Percentiles rank a stretch among this genome's conserved stretches.
Evolutionary conservation across 495 filamentous ascomycete genomes (phyloP).

Genomic region (Sordaria brevicollis): DNA sequence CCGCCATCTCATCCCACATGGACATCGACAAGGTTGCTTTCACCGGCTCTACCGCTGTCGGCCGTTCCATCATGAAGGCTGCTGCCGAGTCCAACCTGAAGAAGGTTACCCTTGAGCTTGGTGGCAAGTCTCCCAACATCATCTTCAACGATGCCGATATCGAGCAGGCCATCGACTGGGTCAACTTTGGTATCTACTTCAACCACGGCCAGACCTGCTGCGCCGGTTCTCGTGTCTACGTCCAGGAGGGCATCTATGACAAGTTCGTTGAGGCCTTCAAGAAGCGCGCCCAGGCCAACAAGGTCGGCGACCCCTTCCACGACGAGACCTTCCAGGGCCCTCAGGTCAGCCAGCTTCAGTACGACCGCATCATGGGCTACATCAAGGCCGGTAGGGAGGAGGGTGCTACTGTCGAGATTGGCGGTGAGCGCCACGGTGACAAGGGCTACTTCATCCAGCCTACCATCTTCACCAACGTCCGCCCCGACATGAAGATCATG

Average conservation of each 20-base stretch:
- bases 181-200: slow-evolving; percentile 98
- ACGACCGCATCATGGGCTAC: slow-evolving; percentile 96
- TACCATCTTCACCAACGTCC: slow-evolving; percentile 90
- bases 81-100: slow-evolving; percentile 92
- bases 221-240: slow-evolving; percentile 89
- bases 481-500: slow-evolving; percentile 91
- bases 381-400: slow-evolving; percentile 81
- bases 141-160: slow-evolving; percentile 94
- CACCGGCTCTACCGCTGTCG: slow-evolving; percentile 87
- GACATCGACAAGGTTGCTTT: slow-evolving; percentile 98
- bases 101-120: slow-evolving; percentile 98
- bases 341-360: slow-evolving; percentile 90
- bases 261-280: slow-evolving; percentile 86
- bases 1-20: slow-evolving; percentile 90
- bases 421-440: slow-evolving; percentile 79
- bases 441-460: slow-evolving; percentile 97
- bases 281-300: slow-evolving; percentile 69
- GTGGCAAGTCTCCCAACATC: slow-evolving; percentile 97
- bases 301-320: slow-evolving; percentile 87
- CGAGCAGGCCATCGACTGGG: slow-evolving; percentile 92
- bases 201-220: slow-evolving; percentile 99
- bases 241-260: slow-evolving; percentile 93
- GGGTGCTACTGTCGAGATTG: slow-evolving; percentile 75
- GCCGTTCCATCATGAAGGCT: slow-evolving; percentile 91
- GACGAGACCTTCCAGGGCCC: slow-evolving; percentile 91